These are phyloP conservation scores for Candida sanyaensis DNA, from an alignment of 1,139 yeast species.

Conservation along the genomic window DNA sequence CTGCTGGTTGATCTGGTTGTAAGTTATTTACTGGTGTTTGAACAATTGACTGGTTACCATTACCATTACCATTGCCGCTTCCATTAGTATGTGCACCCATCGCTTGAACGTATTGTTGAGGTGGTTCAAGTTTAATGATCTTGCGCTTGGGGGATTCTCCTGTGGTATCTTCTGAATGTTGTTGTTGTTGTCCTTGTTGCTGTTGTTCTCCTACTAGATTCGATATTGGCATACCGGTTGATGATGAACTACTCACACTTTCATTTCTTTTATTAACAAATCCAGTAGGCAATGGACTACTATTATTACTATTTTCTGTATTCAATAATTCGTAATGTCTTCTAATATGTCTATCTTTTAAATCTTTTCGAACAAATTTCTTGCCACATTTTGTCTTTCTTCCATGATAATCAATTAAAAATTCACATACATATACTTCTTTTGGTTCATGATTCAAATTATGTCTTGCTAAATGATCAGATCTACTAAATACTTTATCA, in stretches of 20 bases:
- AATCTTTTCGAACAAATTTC: constrained; percentile 41
- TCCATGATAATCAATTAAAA: constrained; percentile 28
- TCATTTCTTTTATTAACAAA: not conserved
- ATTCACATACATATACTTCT: constrained; percentile 32
- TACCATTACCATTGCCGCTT: not conserved
- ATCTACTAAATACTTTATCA: constrained; percentile 41
- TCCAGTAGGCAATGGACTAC: not conserved
- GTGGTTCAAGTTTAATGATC: not conserved
- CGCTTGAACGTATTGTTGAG: not conserved
- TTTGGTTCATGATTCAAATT: constrained; percentile 43
- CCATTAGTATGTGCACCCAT: not conserved
- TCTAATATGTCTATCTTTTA: constrained; percentile 39
- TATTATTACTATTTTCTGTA: not conserved
- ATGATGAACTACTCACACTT: not conserved
- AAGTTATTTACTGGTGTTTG: not conserved
- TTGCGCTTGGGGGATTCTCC: not conserved
- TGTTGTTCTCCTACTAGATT: not conserved
- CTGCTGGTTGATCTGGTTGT: not conserved
- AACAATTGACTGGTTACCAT: not conserved
- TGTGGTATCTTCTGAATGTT: not conserved
- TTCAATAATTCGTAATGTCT: constrained; percentile 27
- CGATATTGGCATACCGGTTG: not conserved
- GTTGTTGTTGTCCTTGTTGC: not conserved
- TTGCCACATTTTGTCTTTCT: constrained; percentile 33
- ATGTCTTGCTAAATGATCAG: constrained; percentile 47